Base-by-base conservation (phyloP, 495 filamentous ascomycete species). In the Talaromyces adpressus region DNA sequence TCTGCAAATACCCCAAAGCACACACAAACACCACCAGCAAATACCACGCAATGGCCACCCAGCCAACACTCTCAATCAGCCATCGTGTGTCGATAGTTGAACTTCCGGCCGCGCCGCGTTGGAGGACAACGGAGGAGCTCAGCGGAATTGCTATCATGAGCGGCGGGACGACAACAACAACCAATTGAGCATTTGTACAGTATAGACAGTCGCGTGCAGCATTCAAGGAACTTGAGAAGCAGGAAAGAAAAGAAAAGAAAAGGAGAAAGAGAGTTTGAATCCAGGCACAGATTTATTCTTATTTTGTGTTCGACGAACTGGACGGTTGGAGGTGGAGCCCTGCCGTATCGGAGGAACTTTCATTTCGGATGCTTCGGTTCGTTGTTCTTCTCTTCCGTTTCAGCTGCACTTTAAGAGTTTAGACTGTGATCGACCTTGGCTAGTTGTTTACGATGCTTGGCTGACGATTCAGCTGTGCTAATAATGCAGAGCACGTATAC, bases 21-120 rank as follows among this genome's bases (percentile, higher is more conserved):
- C 84, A 85, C 47, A 89, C 84, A 27, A 71, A 60, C 64, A 81
- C 71, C 60, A 89, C 81, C 34, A 73, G 69, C 47, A 77, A 61
- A 65, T 84, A 89, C 87, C 87, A 89, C 69, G 82, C 72, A 66
- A 89, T 69, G 65, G 79, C 83, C 59, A 77, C 70, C 76, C 79
- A 80, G 56, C 81, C 81, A 63, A 74, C 18, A 32, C 12, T 9
- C n/a, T 52, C 62, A 59, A 64, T 39, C 30, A 64, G 62, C 62
- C 54, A 64, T 59, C 11, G 39, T 18, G 30, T 83, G 97, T 97
- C 85, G 92, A 97, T 84, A 92, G 93, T 59, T 96, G 93, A 51
- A 94, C 93, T 51, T 92, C 93, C 58, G 25, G 27, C 16, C 18
- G 59, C 22, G 9, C 39, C 32, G n/a, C 59, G 59, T 61, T 49